These are phyloP conservation scores for Populus hybrid DNA, from an alignment of 441 rosid species.

Conservation along the genomic window DNA sequence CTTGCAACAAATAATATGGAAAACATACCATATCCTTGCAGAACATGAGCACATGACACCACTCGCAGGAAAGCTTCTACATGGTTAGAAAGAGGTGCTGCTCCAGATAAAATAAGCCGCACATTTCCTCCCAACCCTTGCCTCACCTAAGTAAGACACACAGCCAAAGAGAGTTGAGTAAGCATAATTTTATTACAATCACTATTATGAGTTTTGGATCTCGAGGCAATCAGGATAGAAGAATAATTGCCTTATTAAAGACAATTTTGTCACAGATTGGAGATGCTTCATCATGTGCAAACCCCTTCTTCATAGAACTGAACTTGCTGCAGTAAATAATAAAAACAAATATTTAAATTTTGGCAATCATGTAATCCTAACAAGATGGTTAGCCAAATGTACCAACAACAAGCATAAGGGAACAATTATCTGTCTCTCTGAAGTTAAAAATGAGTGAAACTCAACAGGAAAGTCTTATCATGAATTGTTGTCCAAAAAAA, in stretches of 20 bases:
- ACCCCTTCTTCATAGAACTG: conserved; percentile 62
- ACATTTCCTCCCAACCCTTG: conserved; percentile 88
- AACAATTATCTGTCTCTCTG: too few species aligned
- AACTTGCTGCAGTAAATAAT: conserved; percentile 54
- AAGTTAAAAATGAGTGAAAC: too few species aligned
- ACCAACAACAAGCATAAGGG: too few species aligned
- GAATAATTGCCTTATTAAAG: conserved; percentile 66
- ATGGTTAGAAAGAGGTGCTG: conserved; percentile 84
- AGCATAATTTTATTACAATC: conserved; percentile 3
- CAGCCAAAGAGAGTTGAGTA: conserved; percentile 5
- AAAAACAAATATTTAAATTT: neutral
- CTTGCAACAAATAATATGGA: neutral
- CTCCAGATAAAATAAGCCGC: conserved; percentile 89
- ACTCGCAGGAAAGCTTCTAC: conserved; percentile 87
- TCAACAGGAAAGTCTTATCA: too few species aligned
- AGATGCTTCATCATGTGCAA: conserved; percentile 60
- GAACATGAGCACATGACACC: conserved; percentile 90
- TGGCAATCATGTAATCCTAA: too few species aligned
- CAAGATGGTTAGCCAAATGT: too few species aligned
- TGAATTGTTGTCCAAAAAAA: neutral
- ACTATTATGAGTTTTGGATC: neutral
- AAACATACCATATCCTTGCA: conserved; percentile 91
- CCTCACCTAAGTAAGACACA: conserved; percentile 55
- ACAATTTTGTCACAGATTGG: conserved; percentile 71
- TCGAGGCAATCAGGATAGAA: neutral